These are phyloP conservation scores for Anthracocystis setariae DNA, from an alignment of 1,284 basidiomycete species.

Conservation along the genomic window DNA sequence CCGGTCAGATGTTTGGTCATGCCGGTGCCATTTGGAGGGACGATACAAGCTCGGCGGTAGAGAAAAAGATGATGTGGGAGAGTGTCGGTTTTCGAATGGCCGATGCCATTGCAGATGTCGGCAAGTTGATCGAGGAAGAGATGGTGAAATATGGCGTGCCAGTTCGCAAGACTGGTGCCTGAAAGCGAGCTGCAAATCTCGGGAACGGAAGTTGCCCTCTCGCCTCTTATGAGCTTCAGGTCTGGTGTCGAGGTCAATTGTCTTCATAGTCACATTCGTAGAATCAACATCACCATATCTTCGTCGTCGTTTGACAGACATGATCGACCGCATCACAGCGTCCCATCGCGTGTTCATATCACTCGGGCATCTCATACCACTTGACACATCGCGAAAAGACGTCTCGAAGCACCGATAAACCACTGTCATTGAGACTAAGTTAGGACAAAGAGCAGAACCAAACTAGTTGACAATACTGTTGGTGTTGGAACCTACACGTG, in stretches of 20 bases:
- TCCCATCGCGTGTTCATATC: too few relatives aligned
- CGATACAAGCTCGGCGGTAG: conserved; percentile 30
- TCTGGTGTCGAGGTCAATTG: too few relatives aligned
- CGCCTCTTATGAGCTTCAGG: too few relatives aligned
- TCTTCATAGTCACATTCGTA: too few relatives aligned
- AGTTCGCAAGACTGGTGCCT: not conserved
- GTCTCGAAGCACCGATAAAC: not conserved
- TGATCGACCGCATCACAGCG: too few relatives aligned
- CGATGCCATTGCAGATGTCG: conserved; percentile 46
- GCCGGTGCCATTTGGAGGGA: conserved; percentile 58
- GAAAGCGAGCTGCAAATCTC: too few relatives aligned
- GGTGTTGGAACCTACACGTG: conserved; percentile 20
- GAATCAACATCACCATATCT: too few relatives aligned
- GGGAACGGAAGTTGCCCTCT: too few relatives aligned
- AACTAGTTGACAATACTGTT: conserved; percentile 14
- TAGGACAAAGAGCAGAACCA: not conserved
- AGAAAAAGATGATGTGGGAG: conserved; percentile 49
- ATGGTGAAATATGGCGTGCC: conserved; percentile 18
- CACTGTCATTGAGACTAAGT: not conserved
- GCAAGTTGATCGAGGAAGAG: conserved; percentile 35
- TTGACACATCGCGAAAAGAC: not conserved
- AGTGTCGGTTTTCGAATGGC: conserved; percentile 44
- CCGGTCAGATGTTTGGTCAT: conserved; percentile 56
- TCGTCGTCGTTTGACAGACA: too few relatives aligned
- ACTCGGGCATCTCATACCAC: too few relatives aligned